Conservation (phyloP, 768 basidiomycete species). For the Lentinula detonsa region DNA sequence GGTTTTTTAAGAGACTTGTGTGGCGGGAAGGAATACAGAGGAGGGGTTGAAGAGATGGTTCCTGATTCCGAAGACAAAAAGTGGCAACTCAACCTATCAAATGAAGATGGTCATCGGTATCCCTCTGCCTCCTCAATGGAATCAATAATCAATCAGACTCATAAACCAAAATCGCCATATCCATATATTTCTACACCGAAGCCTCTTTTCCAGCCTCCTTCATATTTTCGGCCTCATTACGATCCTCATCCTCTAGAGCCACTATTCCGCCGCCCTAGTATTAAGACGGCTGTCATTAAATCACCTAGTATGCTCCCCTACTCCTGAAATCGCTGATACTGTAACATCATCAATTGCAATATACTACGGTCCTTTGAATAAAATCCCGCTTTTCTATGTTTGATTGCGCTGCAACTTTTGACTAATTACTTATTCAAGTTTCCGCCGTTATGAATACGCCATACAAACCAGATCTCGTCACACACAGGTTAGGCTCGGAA, state of each 20-base stretch:
- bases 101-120: slow-evolving; percentile 42
- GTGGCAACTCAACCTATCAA: slow-evolving; percentile 50
- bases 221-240: slow-evolving; percentile 16
- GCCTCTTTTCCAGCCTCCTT: slow-evolving; percentile 13
- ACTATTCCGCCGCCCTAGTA: slow-evolving; percentile 26
- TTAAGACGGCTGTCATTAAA: slow-evolving; percentile 4
- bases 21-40: slow-evolving; percentile 25
- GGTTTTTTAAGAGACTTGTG: slow-evolving; percentile 49
- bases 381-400: no score
- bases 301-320: slow-evolving; percentile 2
- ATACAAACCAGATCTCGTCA: no score
- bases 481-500: no score
- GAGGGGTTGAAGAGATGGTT: slow-evolving; percentile 47
- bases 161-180: slow-evolving; percentile 7
- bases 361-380: no score
- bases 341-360: no score
- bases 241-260: slow-evolving; percentile 31
- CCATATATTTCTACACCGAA: slow-evolving; percentile 6
- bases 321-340: background rate
- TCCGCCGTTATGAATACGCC: no score
- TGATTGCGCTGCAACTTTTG: no score
- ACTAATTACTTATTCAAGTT: no score
- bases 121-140: slow-evolving; percentile 35
- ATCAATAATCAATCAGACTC: slow-evolving; percentile 23
- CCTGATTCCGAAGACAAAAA: slow-evolving; percentile 58